A percentile compares a stretch with the other conserved stretches of the same genome.
Conservation (phyloP, 345 rosid genomes). For the Lenwebbia sp. region DNA sequence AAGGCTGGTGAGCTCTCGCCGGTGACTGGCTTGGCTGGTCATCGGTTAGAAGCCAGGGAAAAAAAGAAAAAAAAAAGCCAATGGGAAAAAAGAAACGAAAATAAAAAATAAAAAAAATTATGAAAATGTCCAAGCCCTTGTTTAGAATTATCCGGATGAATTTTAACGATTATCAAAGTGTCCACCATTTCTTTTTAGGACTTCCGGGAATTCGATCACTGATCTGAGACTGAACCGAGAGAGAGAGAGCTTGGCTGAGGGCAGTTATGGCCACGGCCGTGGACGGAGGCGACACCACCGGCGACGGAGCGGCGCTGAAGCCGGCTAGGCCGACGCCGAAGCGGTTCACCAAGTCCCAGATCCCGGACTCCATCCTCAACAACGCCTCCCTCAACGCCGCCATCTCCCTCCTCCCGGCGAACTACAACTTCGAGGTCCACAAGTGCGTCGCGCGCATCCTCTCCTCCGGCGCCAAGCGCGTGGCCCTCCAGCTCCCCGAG, state of each 20-base stretch:
- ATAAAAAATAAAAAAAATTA: no score
- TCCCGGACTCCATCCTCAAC: constrained; percentile 74
- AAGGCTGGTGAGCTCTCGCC: no score
- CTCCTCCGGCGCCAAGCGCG: constrained; percentile 44
- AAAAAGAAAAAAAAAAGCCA: no score
- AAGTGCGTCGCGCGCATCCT: constrained; percentile 77
- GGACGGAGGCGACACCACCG: not conserved
- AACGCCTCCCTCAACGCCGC: constrained; percentile 74
- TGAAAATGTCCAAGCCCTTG: no score
- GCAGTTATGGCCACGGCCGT: not conserved
- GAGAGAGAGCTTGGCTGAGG: not conserved
- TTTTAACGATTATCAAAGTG: not conserved
- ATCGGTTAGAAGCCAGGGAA: no score
- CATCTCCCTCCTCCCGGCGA: constrained; percentile 58
- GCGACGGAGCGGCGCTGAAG: not conserved
- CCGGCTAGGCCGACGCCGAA: constrained; percentile 49
- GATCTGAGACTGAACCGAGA: not conserved
- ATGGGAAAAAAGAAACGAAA: no score
- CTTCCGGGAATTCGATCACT: not conserved
- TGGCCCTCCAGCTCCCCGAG: constrained; percentile 87
- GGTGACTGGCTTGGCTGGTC: no score
- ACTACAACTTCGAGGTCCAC: constrained; percentile 84
- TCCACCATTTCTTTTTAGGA: not conserved
- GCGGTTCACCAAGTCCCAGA: constrained; percentile 76
- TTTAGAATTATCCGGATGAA: no score